Evolutionary conservation across 495 filamentous ascomycete species (phyloP).

Genomic region (Pseudomonodictys pantanalensis): DNA sequence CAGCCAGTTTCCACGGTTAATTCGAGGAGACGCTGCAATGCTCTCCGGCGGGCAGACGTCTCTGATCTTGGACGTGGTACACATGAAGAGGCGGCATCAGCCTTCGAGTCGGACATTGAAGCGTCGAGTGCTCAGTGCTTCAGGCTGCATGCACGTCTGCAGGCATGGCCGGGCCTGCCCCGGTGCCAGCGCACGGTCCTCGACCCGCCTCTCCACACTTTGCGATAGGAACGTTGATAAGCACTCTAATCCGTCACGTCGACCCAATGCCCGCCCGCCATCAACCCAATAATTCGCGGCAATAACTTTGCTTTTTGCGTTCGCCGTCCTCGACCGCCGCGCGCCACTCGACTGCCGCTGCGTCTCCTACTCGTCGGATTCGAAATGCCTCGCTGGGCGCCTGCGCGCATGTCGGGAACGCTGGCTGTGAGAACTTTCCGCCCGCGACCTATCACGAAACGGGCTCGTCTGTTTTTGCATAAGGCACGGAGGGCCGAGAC

Average conservation of each 20-base stretch:
- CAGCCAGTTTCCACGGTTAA: background rate
- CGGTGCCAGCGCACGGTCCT: no score
- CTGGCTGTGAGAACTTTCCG: constrained; percentile 16
- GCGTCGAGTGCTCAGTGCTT: no score
- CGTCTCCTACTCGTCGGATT: background rate
- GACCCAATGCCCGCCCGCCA: constrained; percentile 11
- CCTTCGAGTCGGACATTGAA: no score
- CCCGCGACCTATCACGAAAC: constrained; percentile 19
- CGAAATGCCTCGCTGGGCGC: constrained; percentile 17
- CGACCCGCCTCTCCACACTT: constrained; percentile 10
- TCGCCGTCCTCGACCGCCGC: background rate
- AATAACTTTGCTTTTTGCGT: constrained; percentile 6
- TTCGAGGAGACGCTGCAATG: constrained; percentile 1
- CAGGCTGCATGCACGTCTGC: no score
- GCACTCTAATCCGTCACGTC: constrained; percentile 9
- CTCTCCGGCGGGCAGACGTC: background rate
- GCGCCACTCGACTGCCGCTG: constrained; percentile 4
- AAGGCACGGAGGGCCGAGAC: constrained; percentile 20
- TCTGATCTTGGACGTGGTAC: background rate
- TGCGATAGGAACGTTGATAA: constrained; percentile 31
- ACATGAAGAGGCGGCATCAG: no score
- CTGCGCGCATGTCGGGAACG: constrained; percentile 7
- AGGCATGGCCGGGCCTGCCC: no score
- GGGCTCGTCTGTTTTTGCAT: constrained; percentile 20
- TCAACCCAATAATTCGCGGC: constrained; percentile 8